These are phyloP conservation scores for Aspergillus sp. DNA, from an alignment of 2,329 filamentous ascomycete species.

Conservation along the genomic window DNA sequence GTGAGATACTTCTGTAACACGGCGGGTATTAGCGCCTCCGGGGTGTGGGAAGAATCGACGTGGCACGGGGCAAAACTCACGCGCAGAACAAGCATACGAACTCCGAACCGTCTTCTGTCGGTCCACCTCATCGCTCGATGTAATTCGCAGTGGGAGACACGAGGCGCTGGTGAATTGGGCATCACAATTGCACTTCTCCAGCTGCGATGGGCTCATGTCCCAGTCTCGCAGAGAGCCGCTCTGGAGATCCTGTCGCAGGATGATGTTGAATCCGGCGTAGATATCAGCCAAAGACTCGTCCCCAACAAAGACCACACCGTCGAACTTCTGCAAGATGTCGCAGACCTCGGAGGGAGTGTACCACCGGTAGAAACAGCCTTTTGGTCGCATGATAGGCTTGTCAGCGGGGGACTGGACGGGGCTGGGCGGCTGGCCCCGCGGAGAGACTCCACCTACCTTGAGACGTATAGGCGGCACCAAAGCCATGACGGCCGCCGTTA, in stretches of 20 bases:
- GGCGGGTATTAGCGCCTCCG: slow-evolving; percentile 3
- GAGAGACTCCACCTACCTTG: slow-evolving; percentile 22
- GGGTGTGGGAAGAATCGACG: neutral
- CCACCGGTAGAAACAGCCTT: slow-evolving; percentile 45
- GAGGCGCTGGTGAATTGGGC: slow-evolving; percentile 37
- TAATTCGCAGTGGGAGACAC: slow-evolving; percentile 27
- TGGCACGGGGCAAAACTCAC: slow-evolving; percentile 14
- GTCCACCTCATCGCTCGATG: slow-evolving; percentile 25
- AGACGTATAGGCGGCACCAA: slow-evolving; percentile 40
- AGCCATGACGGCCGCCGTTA: slow-evolving; percentile 40
- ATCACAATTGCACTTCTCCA: slow-evolving; percentile 37
- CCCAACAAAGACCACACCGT: slow-evolving; percentile 41
- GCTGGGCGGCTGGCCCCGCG: too few relatives aligned
- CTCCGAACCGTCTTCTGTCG: slow-evolving; percentile 9
- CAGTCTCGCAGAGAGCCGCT: slow-evolving; percentile 39
- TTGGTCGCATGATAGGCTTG: slow-evolving; percentile 3
- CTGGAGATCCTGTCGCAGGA: slow-evolving; percentile 41
- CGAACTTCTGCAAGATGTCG: slow-evolving; percentile 44
- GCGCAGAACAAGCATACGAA: slow-evolving; percentile 18
- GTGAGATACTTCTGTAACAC: slow-evolving; percentile 33
- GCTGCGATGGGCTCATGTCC: slow-evolving; percentile 33
- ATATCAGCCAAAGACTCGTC: slow-evolving; percentile 39
- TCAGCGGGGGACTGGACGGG: slow-evolving; percentile 1
- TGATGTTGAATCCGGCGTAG: slow-evolving; percentile 46
- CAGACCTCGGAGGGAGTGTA: slow-evolving; percentile 42